Conservation (phyloP, 257 asterid genomes). For the Apocynum venetum region DNA sequence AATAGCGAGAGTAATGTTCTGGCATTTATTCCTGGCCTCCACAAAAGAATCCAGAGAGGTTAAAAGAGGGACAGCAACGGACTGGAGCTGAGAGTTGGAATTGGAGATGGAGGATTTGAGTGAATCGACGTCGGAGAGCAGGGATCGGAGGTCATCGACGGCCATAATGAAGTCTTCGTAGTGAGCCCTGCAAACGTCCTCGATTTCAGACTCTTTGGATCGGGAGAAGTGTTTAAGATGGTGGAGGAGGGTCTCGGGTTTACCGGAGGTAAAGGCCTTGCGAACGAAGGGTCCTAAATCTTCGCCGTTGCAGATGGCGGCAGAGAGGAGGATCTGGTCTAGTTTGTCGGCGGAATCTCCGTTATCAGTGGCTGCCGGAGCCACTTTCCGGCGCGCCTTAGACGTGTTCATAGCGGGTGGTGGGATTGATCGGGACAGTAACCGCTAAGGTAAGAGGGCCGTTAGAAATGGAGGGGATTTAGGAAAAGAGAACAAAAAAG, state of each 20-base stretch:
- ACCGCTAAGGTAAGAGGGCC: conserved; percentile 37
- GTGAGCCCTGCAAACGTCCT: conserved; percentile 92
- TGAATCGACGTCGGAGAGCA: conserved; percentile 87
- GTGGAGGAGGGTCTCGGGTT: conserved; percentile 77
- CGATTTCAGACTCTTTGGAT: conserved; percentile 91
- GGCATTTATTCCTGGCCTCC: conserved; percentile 63
- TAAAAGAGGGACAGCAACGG: conserved; percentile 78
- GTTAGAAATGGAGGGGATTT: conserved; percentile 44
- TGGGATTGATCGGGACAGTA: conserved; percentile 18
- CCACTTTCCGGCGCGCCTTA: conserved; percentile 76
- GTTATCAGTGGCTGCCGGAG: conserved; percentile 57
- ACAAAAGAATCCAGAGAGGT: conserved; percentile 71
- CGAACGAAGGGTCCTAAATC: conserved; percentile 87
- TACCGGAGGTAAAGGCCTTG: conserved; percentile 75
- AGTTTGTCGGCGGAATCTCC: conserved; percentile 82
- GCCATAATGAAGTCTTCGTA: conserved; percentile 95
- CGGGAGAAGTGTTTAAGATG: conserved; percentile 76
- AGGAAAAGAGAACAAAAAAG: conserved; percentile 19
- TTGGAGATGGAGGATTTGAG: conserved; percentile 69
- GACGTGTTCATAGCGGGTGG: conserved; percentile 43
- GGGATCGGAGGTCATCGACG: conserved; percentile 95
- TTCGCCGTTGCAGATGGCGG: conserved; percentile 91
- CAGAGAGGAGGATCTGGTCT: conserved; percentile 80
- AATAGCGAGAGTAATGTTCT: conserved; percentile 65
- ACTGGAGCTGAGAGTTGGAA: conserved; percentile 73